A percentile compares a stretch with the other conserved stretches of the same genome.
Conservation (phyloP, 129 eudicot genomes). For the Saposhnikovia divaricata region DNA sequence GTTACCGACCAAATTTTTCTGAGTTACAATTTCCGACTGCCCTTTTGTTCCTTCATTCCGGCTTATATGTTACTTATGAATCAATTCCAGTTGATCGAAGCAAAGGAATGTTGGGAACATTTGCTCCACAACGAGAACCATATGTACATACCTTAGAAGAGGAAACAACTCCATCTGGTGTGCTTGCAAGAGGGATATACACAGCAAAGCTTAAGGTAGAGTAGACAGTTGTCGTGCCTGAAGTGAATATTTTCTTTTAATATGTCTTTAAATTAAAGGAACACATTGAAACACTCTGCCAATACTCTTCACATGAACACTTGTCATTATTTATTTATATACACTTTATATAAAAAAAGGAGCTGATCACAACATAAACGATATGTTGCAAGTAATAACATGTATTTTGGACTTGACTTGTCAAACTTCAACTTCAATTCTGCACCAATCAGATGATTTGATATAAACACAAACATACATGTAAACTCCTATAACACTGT, state of each 20-base stretch:
- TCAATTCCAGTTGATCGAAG: constrained; percentile 63
- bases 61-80: background rate
- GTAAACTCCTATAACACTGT: background rate
- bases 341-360: background rate
- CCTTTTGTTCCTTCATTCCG: background rate
- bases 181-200: constrained; percentile 81
- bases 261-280: background rate
- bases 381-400: background rate
- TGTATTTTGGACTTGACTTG: background rate
- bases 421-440: background rate
- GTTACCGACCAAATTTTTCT: background rate
- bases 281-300: background rate
- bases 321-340: background rate
- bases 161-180: constrained; percentile 78
- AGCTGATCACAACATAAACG: background rate
- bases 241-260: background rate
- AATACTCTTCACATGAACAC: background rate
- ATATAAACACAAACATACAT: background rate
- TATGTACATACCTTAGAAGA: constrained; percentile 68
- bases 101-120: constrained; percentile 80
- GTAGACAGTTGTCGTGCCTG: constrained; percentile 21
- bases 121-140: constrained; percentile 73
- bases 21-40: background rate
- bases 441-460: background rate
- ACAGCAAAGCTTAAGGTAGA: constrained; percentile 69